Evolutionary conservation across 1,284 basidiomycete genomes (phyloP).

Genomic region (Apiotrichum laibachii): DNA sequence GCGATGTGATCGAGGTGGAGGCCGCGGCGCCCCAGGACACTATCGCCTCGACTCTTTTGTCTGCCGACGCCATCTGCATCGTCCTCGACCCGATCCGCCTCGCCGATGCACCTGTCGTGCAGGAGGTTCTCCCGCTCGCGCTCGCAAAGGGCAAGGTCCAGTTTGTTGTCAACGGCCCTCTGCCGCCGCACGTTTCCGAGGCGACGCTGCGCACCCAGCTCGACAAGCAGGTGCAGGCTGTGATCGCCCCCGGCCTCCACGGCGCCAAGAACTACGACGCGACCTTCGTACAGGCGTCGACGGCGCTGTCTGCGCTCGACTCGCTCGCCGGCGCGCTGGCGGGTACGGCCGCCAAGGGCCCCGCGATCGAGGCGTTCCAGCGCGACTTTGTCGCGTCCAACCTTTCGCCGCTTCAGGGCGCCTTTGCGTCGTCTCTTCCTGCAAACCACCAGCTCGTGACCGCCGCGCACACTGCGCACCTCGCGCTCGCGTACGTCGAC

Average conservation of each 20-base stretch:
- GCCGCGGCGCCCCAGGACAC: neutral
- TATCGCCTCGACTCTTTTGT: constrained; percentile 7
- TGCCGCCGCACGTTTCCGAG: constrained; percentile 27
- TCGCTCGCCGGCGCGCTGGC: constrained; percentile 29
- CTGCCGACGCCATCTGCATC: constrained; percentile 35
- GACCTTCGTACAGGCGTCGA: constrained; percentile 34
- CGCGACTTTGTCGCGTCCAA: constrained; percentile 37
- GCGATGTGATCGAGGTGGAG: constrained; percentile 35
- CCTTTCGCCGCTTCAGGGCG: constrained; percentile 33
- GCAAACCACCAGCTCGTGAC: constrained; percentile 25
- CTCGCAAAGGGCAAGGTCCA: constrained; percentile 25
- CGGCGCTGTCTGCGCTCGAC: constrained; percentile 35
- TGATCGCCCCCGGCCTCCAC: constrained; percentile 2
- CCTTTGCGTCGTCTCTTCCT: constrained; percentile 12
- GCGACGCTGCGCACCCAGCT: constrained; percentile 19
- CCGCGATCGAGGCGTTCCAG: constrained; percentile 42
- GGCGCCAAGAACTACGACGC: constrained; percentile 14
- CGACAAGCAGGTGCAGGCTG: constrained; percentile 23
- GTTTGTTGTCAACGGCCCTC: constrained; percentile 39
- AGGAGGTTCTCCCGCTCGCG: constrained; percentile 23
- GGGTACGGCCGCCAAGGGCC: constrained; percentile 4
- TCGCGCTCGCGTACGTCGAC: constrained; percentile 29
- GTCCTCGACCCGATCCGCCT: constrained; percentile 47
- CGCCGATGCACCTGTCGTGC: constrained; percentile 20
- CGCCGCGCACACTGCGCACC: constrained; percentile 19